Evolutionary conservation across 331 rosid genomes (phyloP).

Genomic region (Malus hybrid): DNA sequence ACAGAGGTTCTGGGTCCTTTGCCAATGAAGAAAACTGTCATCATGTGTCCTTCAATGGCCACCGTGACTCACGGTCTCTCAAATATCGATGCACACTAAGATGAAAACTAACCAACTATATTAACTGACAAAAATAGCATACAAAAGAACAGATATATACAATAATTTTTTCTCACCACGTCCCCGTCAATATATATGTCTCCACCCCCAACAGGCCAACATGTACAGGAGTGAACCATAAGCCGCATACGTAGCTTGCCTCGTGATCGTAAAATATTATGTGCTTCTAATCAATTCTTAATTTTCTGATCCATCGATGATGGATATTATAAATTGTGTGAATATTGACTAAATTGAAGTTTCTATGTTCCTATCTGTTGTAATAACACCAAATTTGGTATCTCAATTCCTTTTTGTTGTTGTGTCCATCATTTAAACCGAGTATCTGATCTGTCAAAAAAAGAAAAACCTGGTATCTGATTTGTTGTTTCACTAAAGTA

Average conservation of each 20-base stretch:
- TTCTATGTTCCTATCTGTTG: not conserved
- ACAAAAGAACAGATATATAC: not conserved
- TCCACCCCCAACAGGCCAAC: slow-evolving; percentile 15
- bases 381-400: not conserved
- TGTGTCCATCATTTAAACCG: not conserved
- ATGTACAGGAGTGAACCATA: slow-evolving; percentile 40
- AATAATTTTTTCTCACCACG: not conserved
- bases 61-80: slow-evolving; percentile 2
- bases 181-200: not conserved
- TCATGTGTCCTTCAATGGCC: not conserved
- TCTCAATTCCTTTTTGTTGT: not conserved
- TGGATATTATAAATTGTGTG: not conserved
- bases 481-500: not conserved
- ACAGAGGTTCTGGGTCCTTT: not conserved
- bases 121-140: slow-evolving; percentile 22
- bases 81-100: not conserved
- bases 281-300: not conserved
- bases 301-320: not conserved
- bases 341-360: not conserved
- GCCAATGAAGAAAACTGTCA: not conserved
- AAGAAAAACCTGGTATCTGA: not conserved
- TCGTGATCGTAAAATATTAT: slow-evolving; percentile 32
- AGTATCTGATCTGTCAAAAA: not conserved
- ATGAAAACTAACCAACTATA: slow-evolving; percentile 9
- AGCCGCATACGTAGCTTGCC: slow-evolving; percentile 48